Conservation (phyloP, 306 rosid species). For the Purshia tridentata region DNA sequence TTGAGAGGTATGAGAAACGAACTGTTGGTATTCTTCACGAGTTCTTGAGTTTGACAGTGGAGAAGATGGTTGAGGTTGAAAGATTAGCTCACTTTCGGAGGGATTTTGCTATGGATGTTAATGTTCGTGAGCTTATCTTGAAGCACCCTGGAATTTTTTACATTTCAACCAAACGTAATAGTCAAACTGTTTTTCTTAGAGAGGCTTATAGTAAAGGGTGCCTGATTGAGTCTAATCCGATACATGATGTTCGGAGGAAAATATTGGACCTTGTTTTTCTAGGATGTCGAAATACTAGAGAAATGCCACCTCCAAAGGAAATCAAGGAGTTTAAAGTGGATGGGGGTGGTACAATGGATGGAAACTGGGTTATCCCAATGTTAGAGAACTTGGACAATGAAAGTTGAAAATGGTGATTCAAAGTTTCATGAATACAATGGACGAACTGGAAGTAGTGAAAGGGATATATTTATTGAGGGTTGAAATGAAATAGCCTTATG, state of each 20-base stretch:
- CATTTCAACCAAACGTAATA: slow-evolving; percentile 61
- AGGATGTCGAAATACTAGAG: slow-evolving; percentile 49
- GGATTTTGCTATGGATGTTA: slow-evolving; percentile 59
- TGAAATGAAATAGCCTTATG: background rate
- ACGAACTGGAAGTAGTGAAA: background rate
- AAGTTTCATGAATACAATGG: background rate
- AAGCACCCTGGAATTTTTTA: slow-evolving; percentile 74
- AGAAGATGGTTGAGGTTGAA: slow-evolving; percentile 79
- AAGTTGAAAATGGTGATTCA: slow-evolving; percentile 15
- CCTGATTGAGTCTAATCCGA: slow-evolving; percentile 53
- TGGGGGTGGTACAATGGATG: slow-evolving; percentile 40
- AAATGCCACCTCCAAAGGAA: slow-evolving; percentile 29
- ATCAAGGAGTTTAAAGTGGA: slow-evolving; percentile 25
- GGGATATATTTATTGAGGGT: slow-evolving; percentile 5
- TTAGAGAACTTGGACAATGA: slow-evolving; percentile 47
- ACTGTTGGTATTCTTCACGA: slow-evolving; percentile 78
- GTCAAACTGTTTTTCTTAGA: slow-evolving; percentile 67
- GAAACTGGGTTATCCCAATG: slow-evolving; percentile 61
- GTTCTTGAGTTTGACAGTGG: slow-evolving; percentile 77
- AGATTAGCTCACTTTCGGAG: slow-evolving; percentile 62
- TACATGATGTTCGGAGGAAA: slow-evolving; percentile 48
- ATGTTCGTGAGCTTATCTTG: slow-evolving; percentile 58
- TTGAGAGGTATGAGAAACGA: slow-evolving; percentile 65
- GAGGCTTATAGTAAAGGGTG: slow-evolving; percentile 59
- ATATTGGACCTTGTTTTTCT: slow-evolving; percentile 64